A percentile compares a stretch with the other conserved stretches of the same genome.
These are phyloP conservation scores for Kuraishia floccosa DNA, from an alignment of 805 yeast species.

Conservation along the genomic window DNA sequence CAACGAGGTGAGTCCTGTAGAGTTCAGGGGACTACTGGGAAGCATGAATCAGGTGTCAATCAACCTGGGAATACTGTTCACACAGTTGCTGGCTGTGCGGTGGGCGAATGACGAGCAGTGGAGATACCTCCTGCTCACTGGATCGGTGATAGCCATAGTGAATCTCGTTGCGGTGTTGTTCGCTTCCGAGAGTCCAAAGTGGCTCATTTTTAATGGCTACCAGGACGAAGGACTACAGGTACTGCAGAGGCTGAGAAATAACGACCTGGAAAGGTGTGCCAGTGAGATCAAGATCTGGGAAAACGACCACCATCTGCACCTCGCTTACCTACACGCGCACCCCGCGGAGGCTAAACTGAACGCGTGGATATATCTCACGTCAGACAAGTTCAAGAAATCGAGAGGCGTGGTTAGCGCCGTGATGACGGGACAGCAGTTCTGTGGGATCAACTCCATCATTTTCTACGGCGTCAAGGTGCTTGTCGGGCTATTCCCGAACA, in stretches of 20 bases:
- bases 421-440: slow-evolving; percentile 78
- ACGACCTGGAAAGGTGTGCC: slow-evolving; percentile 6
- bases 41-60: slow-evolving; percentile 83
- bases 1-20: slow-evolving; percentile 67
- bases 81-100: slow-evolving; percentile 62
- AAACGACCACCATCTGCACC: slow-evolving; percentile 12
- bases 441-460: slow-evolving; percentile 87
- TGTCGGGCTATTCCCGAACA: slow-evolving; percentile 56
- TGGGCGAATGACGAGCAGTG: slow-evolving; percentile 61
- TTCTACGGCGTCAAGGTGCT: slow-evolving; percentile 88
- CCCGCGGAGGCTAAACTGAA: slow-evolving; percentile 13
- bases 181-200: slow-evolving; percentile 71
- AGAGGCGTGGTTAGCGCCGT: slow-evolving; percentile 58
- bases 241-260: slow-evolving; percentile 25
- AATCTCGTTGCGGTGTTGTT: slow-evolving; percentile 31
- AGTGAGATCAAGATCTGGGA: slow-evolving; percentile 19
- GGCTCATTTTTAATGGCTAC: slow-evolving; percentile 49
- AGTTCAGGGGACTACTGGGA: slow-evolving; percentile 68
- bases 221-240: slow-evolving; percentile 10
- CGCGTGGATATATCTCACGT: slow-evolving; percentile 33
- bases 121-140: slow-evolving; percentile 62
- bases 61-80: slow-evolving; percentile 72
- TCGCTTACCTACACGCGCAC: slow-evolving; percentile 9
- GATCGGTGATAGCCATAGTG: slow-evolving; percentile 38
- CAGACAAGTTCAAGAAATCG: slow-evolving; percentile 43